These are phyloP conservation scores for Terana coerulea DNA, from an alignment of 768 basidiomycete species.

Conservation along the genomic window DNA sequence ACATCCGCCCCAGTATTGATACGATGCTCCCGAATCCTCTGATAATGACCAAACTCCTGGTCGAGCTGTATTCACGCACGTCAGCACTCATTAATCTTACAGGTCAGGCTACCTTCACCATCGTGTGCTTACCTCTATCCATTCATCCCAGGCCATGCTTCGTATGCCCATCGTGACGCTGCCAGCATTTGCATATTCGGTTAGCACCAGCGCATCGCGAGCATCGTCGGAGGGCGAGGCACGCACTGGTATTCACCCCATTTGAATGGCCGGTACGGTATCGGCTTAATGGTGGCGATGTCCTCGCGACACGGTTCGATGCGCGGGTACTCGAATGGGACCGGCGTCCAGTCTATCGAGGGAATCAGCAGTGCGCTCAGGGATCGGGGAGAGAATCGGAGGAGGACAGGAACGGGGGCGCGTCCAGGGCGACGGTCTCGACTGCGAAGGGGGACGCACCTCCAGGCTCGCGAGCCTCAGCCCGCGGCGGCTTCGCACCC, in stretches of 20 bases:
- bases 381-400: not conserved
- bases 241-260: slow-evolving; percentile 62
- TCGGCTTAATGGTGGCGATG: slow-evolving; percentile 45
- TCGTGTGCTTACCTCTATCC: slow-evolving; percentile 58
- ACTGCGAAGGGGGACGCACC: slow-evolving; percentile 1
- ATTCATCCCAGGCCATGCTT: slow-evolving; percentile 63
- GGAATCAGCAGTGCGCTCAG: not conserved
- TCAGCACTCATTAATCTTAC: too few species aligned
- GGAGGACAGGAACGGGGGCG: not conserved
- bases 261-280: slow-evolving; percentile 64
- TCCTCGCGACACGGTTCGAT: slow-evolving; percentile 38
- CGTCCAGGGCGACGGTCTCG: too few species aligned
- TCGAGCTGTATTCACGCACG: slow-evolving; percentile 63
- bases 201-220: not conserved
- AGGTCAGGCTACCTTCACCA: not conserved
- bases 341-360: slow-evolving; percentile 48
- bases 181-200: not conserved
- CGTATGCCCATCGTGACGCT: slow-evolving; percentile 72
- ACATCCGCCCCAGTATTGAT: slow-evolving; percentile 46
- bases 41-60: slow-evolving; percentile 48
- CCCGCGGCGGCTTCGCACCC: not conserved
- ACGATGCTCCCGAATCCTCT: slow-evolving; percentile 55
- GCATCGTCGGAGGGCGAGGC: not conserved
- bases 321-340: slow-evolving; percentile 47
- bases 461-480: slow-evolving; percentile 1